Conservation (phyloP, 352 stramenopile species). For the Pythium vanterpoolii region DNA sequence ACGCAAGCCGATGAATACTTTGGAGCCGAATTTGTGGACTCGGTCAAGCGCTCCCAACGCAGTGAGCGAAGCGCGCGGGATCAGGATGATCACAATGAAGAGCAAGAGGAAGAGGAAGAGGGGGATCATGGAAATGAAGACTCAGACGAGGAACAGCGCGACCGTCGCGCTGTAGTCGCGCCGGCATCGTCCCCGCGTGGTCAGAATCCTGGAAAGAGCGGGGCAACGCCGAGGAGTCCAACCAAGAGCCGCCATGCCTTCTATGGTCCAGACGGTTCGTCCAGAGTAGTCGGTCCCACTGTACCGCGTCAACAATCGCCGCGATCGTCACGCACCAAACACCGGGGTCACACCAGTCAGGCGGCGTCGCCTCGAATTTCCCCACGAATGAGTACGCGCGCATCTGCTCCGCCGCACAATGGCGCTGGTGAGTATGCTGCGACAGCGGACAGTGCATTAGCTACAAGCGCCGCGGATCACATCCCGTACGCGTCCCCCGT, state of each 20-base stretch:
- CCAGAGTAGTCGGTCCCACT: slow-evolving; percentile 11
- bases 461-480: slow-evolving; percentile 14
- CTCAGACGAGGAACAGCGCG: slow-evolving; percentile 17
- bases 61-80: slow-evolving; percentile 9
- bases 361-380: not conserved
- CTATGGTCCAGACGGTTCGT: slow-evolving; percentile 40
- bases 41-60: slow-evolving; percentile 28
- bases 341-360: not conserved
- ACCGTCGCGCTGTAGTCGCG: slow-evolving; percentile 19
- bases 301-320: not conserved
- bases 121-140: slow-evolving; percentile 21
- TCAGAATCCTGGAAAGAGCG: not conserved
- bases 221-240: slow-evolving; percentile 1
- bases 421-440: not conserved
- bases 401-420: not conserved
- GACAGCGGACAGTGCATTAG: not conserved
- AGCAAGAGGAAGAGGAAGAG: slow-evolving; percentile 4
- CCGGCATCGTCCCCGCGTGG: slow-evolving; percentile 18
- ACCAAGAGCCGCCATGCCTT: slow-evolving; percentile 30
- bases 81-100: not conserved
- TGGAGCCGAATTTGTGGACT: slow-evolving; percentile 58
- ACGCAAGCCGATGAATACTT: slow-evolving; percentile 70
- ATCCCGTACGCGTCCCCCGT: slow-evolving; percentile 63
- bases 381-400: not conserved
- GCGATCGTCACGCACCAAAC: slow-evolving; percentile 8